Conservation (phyloP, 73 alveolate genomes). For the Paramecium bursaria region DNA sequence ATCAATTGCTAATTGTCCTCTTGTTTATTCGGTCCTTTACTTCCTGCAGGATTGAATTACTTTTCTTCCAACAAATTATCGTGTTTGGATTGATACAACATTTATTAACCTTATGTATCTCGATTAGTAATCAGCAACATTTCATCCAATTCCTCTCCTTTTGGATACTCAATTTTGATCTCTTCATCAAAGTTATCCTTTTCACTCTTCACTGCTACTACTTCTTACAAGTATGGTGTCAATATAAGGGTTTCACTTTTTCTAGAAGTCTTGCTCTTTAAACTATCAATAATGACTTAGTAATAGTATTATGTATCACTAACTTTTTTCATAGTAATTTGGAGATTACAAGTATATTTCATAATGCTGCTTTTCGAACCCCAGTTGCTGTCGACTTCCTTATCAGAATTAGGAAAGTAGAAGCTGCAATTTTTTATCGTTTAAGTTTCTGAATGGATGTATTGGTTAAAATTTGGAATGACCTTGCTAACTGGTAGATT, state of each 20-base stretch:
- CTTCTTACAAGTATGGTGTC: no score
- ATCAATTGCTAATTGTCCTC: neutral
- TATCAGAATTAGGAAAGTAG: neutral
- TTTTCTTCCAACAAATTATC: neutral
- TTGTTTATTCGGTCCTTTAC: neutral
- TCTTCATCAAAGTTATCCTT: slow-evolving; percentile 23
- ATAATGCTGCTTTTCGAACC: no score
- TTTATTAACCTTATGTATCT: neutral
- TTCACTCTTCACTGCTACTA: no score
- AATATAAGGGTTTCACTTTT: no score
- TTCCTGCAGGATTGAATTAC: neutral
- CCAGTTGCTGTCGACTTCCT: no score
- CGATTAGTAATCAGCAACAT: slow-evolving; percentile 16
- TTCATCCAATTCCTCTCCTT: neutral
- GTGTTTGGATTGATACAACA: neutral
- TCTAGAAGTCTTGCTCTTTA: no score
- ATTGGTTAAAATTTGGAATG: slow-evolving; percentile 28
- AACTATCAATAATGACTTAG: no score
- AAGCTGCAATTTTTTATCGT: neutral
- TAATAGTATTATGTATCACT: no score
- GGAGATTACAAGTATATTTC: no score
- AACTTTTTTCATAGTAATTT: no score
- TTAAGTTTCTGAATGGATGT: neutral
- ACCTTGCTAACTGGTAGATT: neutral
- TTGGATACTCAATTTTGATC: slow-evolving; percentile 11